A percentile compares a stretch with the other conserved stretches of the same genome.
Conservation (phyloP, 352 stramenopile species). For the Pythium aristosporum region DNA sequence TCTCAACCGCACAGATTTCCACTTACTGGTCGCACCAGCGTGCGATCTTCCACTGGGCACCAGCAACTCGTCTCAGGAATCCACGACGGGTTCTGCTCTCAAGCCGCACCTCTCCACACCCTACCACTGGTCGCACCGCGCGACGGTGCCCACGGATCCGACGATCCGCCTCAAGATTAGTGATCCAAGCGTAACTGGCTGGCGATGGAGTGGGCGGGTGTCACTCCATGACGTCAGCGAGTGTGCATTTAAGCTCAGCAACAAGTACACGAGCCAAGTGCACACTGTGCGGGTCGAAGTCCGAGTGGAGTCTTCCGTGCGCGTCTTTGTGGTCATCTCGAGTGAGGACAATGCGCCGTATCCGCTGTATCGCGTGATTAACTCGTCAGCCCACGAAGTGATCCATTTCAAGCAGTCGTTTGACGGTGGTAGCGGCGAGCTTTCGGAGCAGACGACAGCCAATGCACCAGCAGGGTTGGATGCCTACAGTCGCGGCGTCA, state of each 20-base stretch:
- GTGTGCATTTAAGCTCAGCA: constrained; percentile 84
- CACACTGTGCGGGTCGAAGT: constrained; percentile 81
- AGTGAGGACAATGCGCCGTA: constrained; percentile 61
- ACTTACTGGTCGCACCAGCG: constrained; percentile 53
- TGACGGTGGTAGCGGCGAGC: constrained; percentile 42
- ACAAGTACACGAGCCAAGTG: constrained; percentile 74
- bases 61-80: constrained; percentile 3
- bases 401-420: constrained; percentile 86
- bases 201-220: constrained; percentile 80
- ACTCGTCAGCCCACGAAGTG: constrained; percentile 61
- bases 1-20: constrained; percentile 64
- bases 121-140: constrained; percentile 67
- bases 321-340: constrained; percentile 73
- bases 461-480: constrained; percentile 3
- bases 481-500: constrained; percentile 62
- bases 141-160: constrained; percentile 50
- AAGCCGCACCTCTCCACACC: constrained; percentile 46
- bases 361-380: constrained; percentile 81
- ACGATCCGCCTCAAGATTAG: constrained; percentile 68
- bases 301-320: constrained; percentile 64
- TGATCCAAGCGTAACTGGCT: constrained; percentile 40
- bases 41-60: constrained; percentile 36
- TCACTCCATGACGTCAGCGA: constrained; percentile 84
- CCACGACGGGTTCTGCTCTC: constrained; percentile 18
- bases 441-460: constrained; percentile 41